A percentile compares a stretch with the other conserved stretches of the same genome.
phyloP scores from a whole-genome alignment of 2,329 filamentous ascomycete species.

The Daldinia sp. region DNA sequence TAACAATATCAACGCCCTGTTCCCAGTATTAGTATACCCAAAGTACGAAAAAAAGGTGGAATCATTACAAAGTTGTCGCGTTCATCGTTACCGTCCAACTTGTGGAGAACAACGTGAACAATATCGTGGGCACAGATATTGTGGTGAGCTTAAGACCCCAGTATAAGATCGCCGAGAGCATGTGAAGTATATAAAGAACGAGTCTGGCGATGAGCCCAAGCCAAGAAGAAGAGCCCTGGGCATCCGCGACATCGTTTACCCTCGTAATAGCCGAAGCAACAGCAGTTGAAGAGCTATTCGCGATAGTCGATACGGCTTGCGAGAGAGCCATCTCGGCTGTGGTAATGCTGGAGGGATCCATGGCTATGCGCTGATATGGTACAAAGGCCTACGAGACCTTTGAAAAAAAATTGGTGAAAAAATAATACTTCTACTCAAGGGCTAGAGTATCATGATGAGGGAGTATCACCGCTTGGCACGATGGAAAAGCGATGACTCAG shows the following conservation, averaged over 20 bases:
- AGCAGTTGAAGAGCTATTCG: constrained; percentile 45
- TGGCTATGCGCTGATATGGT: constrained; percentile 10
- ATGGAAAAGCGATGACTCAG: constrained; percentile 18
- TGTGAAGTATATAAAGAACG: constrained; percentile 66
- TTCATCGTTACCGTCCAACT: constrained; percentile 99
- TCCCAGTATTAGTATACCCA: constrained; percentile 29
- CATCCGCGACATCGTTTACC: constrained; percentile 44
- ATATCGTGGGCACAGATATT: constrained; percentile 87
- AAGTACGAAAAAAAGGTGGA: constrained; percentile 13
- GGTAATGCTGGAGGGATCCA: constrained; percentile 30
- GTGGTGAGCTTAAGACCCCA: constrained; percentile 87
- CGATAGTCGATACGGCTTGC: constrained; percentile 44
- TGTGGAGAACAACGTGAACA: constrained; percentile 71
- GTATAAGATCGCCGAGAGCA: constrained; percentile 73
- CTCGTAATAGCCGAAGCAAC: constrained; percentile 44
- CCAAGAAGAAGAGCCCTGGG: constrained; percentile 63
- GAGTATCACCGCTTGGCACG: constrained; percentile 43
- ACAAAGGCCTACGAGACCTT: not conserved
- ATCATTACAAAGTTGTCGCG: constrained; percentile 86
- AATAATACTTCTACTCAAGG: constrained; percentile 15
- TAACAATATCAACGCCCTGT: constrained; percentile 71
- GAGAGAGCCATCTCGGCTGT: constrained; percentile 42
- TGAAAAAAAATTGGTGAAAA: not conserved
- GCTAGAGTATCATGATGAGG: constrained; percentile 17
- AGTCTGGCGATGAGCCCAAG: constrained; percentile 68